Evolutionary conservation across 2,329 filamentous ascomycete species (phyloP).

Genomic region (Sarocladium strictum): DNA sequence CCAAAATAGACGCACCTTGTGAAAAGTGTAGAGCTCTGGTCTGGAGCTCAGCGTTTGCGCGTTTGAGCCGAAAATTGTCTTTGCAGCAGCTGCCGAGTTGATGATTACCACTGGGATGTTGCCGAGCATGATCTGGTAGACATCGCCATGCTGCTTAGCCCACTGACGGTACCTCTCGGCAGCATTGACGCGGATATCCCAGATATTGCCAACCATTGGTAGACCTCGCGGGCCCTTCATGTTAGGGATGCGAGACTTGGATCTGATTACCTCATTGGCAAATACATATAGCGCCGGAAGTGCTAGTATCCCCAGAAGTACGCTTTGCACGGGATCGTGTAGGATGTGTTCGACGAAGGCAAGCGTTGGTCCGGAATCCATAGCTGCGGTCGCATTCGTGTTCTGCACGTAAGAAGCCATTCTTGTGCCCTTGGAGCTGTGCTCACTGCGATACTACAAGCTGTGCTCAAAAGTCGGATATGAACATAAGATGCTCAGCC

Average conservation of each 20-base stretch:
- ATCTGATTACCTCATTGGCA: conserved; percentile 42
- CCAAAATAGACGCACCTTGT: conserved; percentile 37
- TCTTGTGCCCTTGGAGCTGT: neutral
- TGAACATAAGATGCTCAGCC: too few relatives aligned
- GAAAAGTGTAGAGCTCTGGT: conserved; percentile 54
- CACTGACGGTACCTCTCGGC: conserved; percentile 51
- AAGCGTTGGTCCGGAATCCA: neutral
- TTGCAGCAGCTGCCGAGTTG: conserved; percentile 46
- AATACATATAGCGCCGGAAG: conserved; percentile 38
- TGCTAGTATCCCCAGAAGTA: conserved; percentile 17
- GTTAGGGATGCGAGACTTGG: conserved; percentile 35
- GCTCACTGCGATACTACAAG: too few relatives aligned
- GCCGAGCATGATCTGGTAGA: conserved; percentile 53
- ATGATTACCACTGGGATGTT: conserved; percentile 51
- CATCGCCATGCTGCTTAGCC: conserved; percentile 39
- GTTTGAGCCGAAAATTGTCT: conserved; percentile 44
- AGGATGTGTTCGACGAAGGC: neutral
- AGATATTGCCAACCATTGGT: conserved; percentile 49
- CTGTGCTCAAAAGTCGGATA: too few relatives aligned
- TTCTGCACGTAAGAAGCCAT: conserved; percentile 14
- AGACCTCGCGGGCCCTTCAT: conserved; percentile 43
- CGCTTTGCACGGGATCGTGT: conserved; percentile 13
- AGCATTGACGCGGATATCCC: conserved; percentile 47
- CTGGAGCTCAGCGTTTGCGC: conserved; percentile 48
- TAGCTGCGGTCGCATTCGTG: neutral